phyloP scores from a whole-genome alignment of 495 filamentous ascomycete species.

The Xylaria nigripes region DNA sequence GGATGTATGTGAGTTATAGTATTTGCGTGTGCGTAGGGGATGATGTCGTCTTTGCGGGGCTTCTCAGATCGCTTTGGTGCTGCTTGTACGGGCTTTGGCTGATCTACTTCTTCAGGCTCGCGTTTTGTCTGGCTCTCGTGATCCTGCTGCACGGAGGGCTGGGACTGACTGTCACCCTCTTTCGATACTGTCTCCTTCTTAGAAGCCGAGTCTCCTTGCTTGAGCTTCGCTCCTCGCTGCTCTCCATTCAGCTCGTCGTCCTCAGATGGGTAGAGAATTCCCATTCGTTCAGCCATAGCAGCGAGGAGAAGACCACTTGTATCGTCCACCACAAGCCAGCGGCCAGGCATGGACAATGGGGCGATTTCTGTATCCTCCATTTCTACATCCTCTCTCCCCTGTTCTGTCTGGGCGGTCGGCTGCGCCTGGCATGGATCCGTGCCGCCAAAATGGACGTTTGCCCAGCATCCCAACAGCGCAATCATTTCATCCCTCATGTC shows the following conservation, averaged over 20 bases:
- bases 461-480: slow-evolving; percentile 52
- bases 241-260: slow-evolving; percentile 22
- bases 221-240: neutral
- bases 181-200: slow-evolving; percentile 7
- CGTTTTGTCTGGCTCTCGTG: neutral
- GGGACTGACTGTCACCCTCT: slow-evolving; percentile 8
- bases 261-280: slow-evolving; percentile 54
- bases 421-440: slow-evolving; percentile 26
- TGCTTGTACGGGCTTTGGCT: neutral
- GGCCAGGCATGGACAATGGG: slow-evolving; percentile 13
- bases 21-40: slow-evolving; percentile 55
- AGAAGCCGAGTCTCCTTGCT: neutral
- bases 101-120: neutral
- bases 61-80: neutral
- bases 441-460: slow-evolving; percentile 42
- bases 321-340: slow-evolving; percentile 88
- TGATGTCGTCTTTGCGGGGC: slow-evolving; percentile 25
- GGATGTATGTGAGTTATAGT: slow-evolving; percentile 82
- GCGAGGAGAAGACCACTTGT: slow-evolving; percentile 79
- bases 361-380: slow-evolving; percentile 18
- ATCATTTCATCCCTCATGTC: slow-evolving; percentile 84
- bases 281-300: slow-evolving; percentile 86
- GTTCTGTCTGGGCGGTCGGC: slow-evolving; percentile 10
- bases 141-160: neutral
- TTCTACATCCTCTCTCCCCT: slow-evolving; percentile 18